Conservation (phyloP, 176 grass and related monocot species). For the Dactylis glomerata region DNA sequence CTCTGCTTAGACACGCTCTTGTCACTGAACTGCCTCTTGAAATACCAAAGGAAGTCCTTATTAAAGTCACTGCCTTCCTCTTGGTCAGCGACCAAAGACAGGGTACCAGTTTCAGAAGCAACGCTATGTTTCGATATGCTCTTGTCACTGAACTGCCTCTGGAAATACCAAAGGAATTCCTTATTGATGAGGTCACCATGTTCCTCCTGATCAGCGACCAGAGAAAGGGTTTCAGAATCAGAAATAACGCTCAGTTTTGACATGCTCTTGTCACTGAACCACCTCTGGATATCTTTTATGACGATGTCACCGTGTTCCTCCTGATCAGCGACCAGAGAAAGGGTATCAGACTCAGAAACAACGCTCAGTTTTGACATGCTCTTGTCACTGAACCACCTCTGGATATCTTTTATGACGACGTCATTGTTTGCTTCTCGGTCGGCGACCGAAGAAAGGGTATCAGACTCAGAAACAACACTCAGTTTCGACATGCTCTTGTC, state of each 20-base stretch:
- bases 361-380: conserved; percentile 34
- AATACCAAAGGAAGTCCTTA: conserved; percentile 18
- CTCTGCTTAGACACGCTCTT: conserved; percentile 40
- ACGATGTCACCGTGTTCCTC: background rate
- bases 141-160: conserved; percentile 52
- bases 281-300: conserved; percentile 34
- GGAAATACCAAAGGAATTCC: conserved; percentile 27
- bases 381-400: conserved; percentile 51
- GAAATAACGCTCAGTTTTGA: conserved; percentile 25
- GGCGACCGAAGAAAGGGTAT: background rate
- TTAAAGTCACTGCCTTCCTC: conserved; percentile 18
- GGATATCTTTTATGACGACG: background rate
- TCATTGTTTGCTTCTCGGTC: conserved; percentile 6
- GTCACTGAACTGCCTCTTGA: conserved; percentile 52
- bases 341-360: conserved; percentile 31
- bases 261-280: conserved; percentile 43
- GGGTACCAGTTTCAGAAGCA: conserved; percentile 25
- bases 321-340: conserved; percentile 16
- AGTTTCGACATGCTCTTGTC: conserved; percentile 36
- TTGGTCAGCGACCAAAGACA: conserved; percentile 26
- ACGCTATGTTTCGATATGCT: conserved; percentile 31
- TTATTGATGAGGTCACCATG: background rate
- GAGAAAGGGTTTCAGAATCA: conserved; percentile 32
- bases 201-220: conserved; percentile 25
- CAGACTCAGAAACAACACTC: conserved; percentile 29